Base-by-base conservation (phyloP, 2,329 filamentous ascomycete species). In the Gaeumannomyces sp. region DNA sequence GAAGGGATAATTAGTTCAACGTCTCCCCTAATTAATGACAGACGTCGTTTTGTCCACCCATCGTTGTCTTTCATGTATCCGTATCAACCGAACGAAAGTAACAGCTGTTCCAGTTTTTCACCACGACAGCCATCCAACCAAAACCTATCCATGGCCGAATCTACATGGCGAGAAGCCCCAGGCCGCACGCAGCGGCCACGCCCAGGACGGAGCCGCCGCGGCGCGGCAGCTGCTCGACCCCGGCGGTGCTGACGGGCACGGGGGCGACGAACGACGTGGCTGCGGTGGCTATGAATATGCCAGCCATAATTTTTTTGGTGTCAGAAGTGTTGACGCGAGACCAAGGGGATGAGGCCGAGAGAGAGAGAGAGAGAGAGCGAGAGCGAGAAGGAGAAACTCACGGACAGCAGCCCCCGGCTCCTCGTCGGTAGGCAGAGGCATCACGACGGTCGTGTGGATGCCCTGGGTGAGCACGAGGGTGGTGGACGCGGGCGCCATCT, bases 141-240 rank as follows among this genome's bases (percentile, higher is more conserved):
- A 45, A 45, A 45, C 38, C 13, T 6, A 16, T 19, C 45, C 45
- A 10, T 53, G 22, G 22, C 45, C 22, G 45, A 7, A 53, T 53
- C 22, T 53, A 77, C 64, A 76, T 61, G 69, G 76, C 70, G 67
- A 76, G 71, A 61, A 77, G 68, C 25, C 74, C 72, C 70, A 77
- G 27, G 11, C 57, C 59, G 28, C 33, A 60, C 28, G 58, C 58
- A 33, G 56, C 58, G 33, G 35, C 63, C 53, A 64, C 31, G 14
- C 63, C 63, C 25, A 64, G 27, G n/a, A 38, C 38, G 25, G 63
- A 60, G 22, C 62, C 59, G 27, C 59, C 53, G 25, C 59, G 56
- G n/a, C 56, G n/a, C 50, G 38, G 22, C 8, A 59, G 7, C 19
- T 50, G 62, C 56, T 38, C 62, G 33, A 56, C 62, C 31, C 29